These are phyloP conservation scores for Hyaloperonospora brassicae DNA, from an alignment of 352 stramenopile species.

Conservation along the genomic window DNA sequence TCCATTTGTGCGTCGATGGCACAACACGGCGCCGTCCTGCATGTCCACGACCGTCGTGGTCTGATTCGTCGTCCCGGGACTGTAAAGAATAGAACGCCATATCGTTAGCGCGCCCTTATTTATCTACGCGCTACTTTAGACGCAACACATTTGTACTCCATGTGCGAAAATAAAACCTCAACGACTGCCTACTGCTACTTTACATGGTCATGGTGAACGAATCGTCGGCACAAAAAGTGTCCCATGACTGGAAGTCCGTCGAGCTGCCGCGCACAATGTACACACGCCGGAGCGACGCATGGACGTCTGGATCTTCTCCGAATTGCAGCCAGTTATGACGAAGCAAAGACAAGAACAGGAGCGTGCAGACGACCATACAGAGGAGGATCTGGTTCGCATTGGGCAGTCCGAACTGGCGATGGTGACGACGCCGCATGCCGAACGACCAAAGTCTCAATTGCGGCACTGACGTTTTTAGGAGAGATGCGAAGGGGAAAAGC, in stretches of 20 bases:
- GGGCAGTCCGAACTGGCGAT: constrained; percentile 67
- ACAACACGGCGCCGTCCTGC: constrained; percentile 31
- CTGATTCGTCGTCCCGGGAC: constrained; percentile 18
- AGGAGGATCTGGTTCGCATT: constrained; percentile 84
- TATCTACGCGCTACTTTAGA: too few relatives aligned
- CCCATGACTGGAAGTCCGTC: constrained; percentile 42
- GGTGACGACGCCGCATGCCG: constrained; percentile 33
- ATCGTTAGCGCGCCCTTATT: not conserved
- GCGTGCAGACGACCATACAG: constrained; percentile 36
- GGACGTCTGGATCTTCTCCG: constrained; percentile 29
- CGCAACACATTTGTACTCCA: not conserved
- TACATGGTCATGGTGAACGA: constrained; percentile 23
- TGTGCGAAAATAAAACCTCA: not conserved
- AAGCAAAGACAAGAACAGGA: constrained; percentile 62
- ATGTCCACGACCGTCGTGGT: constrained; percentile 24
- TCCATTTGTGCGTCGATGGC: constrained; percentile 22
- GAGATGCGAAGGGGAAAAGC: not conserved
- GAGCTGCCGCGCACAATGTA: constrained; percentile 31
- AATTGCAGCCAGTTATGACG: constrained; percentile 59
- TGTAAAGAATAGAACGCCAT: constrained; percentile 5
- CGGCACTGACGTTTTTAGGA: constrained; percentile 10
- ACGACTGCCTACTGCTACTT: not conserved
- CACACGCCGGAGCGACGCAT: constrained; percentile 54
- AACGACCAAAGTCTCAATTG: constrained; percentile 7
- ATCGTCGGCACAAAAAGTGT: constrained; percentile 37